Evolutionary conservation across 306 rosid genomes (phyloP).

Genomic region (Potentilla sterilis): DNA sequence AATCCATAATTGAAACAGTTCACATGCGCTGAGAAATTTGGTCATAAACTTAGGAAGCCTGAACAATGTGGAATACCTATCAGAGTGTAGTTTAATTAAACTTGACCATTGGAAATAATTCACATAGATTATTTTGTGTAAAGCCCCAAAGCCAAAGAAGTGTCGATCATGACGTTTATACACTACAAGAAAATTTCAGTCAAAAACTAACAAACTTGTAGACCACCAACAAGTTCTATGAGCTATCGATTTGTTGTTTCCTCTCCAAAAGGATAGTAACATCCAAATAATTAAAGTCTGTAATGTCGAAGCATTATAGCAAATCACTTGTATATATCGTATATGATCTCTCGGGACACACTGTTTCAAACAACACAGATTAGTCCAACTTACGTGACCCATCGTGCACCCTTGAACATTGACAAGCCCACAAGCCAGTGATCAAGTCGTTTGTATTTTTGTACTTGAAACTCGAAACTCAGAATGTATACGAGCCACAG

Average conservation of each 20-base stretch:
- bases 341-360: conserved; percentile 14
- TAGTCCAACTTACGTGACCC: conserved; percentile 38
- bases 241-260: neutral
- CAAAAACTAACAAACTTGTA: neutral
- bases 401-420: conserved; percentile 38
- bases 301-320: neutral
- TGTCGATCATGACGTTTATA: neutral
- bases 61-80: no score
- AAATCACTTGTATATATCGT: neutral
- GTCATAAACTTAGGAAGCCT: no score
- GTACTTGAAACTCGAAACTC: conserved; percentile 17
- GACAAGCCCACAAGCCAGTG: conserved; percentile 32
- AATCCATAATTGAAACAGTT: no score
- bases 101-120: no score
- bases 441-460: conserved; percentile 38
- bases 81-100: no score
- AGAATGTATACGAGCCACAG: conserved; percentile 26
- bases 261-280: neutral
- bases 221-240: neutral
- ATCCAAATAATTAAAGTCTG: conserved; percentile 2
- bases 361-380: conserved; percentile 6
- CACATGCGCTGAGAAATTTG: no score
- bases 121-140: neutral
- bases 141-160: neutral
- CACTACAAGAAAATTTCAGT: neutral